These are phyloP conservation scores for Syzygium oleosum DNA, from an alignment of 345 rosid genomes.

Conservation along the genomic window DNA sequence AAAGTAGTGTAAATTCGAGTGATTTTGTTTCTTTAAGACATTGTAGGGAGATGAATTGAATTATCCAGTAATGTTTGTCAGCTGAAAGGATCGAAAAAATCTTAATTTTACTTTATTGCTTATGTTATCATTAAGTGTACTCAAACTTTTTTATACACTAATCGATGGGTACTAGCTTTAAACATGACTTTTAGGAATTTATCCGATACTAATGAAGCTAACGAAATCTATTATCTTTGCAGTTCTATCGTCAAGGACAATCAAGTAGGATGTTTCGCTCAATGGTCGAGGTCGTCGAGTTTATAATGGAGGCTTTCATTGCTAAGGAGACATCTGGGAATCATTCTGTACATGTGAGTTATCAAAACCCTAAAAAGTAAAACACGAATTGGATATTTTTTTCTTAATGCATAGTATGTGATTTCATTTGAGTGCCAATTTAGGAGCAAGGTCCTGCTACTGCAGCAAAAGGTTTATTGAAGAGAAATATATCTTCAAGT, in stretches of 20 bases:
- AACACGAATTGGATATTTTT: background rate
- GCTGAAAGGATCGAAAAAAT: background rate
- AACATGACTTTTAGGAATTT: background rate
- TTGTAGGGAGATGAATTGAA: background rate
- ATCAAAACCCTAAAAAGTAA: background rate
- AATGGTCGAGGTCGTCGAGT: background rate
- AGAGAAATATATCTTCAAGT: background rate
- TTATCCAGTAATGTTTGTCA: background rate
- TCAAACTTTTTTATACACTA: background rate
- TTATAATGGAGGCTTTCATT: background rate
- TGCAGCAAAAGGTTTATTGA: background rate
- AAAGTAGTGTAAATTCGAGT: background rate
- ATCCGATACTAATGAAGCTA: background rate
- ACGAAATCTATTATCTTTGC: background rate
- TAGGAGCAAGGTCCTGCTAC: background rate
- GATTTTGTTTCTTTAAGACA: background rate
- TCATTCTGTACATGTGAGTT: background rate
- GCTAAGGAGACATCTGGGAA: background rate
- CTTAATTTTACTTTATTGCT: background rate
- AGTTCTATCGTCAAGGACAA: background rate
- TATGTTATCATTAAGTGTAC: background rate
- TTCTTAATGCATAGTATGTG: background rate
- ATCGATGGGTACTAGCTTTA: background rate
- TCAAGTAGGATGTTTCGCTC: background rate
- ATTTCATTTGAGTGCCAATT: background rate